Percentiles rank a stretch among this genome's conserved stretches.
Evolutionary conservation across 257 asterid species (phyloP).

Genomic region (Voacanga thouarsii): DNA sequence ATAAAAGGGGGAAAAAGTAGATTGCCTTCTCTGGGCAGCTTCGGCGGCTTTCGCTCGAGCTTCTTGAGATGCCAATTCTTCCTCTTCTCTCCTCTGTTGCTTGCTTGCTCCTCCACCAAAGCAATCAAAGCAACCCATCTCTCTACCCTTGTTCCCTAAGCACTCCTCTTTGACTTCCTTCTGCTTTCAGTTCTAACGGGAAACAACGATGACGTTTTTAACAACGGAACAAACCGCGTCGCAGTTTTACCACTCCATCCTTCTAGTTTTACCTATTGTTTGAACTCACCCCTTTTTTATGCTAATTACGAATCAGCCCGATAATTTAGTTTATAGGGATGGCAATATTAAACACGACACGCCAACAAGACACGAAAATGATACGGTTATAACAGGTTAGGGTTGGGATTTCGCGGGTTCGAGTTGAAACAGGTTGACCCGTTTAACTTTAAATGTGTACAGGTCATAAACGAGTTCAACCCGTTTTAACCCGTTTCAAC

Average conservation of each 20-base stretch:
- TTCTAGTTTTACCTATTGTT: neutral
- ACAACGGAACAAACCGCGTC: neutral
- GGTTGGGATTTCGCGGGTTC: no score
- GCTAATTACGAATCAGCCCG: neutral
- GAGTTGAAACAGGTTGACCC: no score
- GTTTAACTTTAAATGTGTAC: no score
- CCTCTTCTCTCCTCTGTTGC: slow-evolving; percentile 69
- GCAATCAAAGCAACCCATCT: slow-evolving; percentile 85
- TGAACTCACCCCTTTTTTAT: neutral
- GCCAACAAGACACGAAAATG: no score
- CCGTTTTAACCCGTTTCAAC: no score
- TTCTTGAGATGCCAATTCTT: slow-evolving; percentile 74
- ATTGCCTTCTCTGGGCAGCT: slow-evolving; percentile 85
- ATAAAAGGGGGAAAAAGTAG: neutral
- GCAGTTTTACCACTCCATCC: neutral
- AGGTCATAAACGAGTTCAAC: no score
- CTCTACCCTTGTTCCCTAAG: neutral
- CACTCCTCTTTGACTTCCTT: neutral
- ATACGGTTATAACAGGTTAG: no score
- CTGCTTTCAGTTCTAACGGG: neutral
- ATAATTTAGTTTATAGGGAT: no score
- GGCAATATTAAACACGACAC: no score
- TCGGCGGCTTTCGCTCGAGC: slow-evolving; percentile 86
- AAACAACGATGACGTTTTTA: neutral
- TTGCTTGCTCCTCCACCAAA: slow-evolving; percentile 71